phyloP scores from a whole-genome alignment of 1,284 basidiomycete genomes.

The Ustilago shanxiensis region DNA sequence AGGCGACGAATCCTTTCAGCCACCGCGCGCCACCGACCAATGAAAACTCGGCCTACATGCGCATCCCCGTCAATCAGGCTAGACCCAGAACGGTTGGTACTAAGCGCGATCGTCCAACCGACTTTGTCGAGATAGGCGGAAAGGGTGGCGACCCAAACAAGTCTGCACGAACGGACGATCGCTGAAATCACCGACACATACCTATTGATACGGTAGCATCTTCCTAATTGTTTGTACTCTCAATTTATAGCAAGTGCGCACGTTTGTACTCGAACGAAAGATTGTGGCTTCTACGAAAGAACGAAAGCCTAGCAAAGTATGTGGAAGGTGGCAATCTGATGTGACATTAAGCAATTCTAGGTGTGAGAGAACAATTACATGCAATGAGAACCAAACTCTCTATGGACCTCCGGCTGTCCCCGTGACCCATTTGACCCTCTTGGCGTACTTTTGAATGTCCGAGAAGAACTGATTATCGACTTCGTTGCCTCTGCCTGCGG shows the following conservation, averaged over 20 bases:
- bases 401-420: constrained; percentile 31
- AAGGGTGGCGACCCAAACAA: constrained; percentile 36
- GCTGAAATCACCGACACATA: neutral
- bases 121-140: constrained; percentile 55
- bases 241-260: no score
- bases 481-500: constrained; percentile 75
- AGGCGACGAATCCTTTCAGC: constrained; percentile 38
- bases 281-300: neutral
- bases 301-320: neutral
- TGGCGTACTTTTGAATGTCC: constrained; percentile 74
- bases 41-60: constrained; percentile 52
- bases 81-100: constrained; percentile 18
- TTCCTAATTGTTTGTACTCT: no score
- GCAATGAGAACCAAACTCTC: neutral
- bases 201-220: neutral
- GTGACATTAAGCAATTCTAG: constrained; percentile 7
- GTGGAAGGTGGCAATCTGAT: neutral
- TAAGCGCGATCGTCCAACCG: constrained; percentile 55
- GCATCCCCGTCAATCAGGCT: constrained; percentile 45
- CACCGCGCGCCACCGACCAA: constrained; percentile 39
- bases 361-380: neutral
- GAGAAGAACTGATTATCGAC: constrained; percentile 80
- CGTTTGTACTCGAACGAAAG: no score
- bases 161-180: constrained; percentile 30
- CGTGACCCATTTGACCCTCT: constrained; percentile 51